These are phyloP conservation scores for Arbutus unedo DNA, from an alignment of 148 eudicot species.

Conservation along the genomic window DNA sequence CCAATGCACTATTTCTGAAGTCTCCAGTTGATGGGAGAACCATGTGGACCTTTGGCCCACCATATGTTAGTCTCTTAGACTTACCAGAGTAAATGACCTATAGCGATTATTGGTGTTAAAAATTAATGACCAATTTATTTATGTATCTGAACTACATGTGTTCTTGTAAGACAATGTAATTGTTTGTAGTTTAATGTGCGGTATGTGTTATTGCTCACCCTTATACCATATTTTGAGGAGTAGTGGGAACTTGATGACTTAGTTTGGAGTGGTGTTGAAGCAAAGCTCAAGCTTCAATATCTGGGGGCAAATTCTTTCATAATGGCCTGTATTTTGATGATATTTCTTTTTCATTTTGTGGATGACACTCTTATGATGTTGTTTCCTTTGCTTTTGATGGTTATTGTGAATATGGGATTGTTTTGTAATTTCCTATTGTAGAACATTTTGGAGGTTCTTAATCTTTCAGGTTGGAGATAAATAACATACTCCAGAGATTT, in stretches of 20 bases:
- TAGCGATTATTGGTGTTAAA: background rate
- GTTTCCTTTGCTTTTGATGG: background rate
- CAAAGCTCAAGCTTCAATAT: background rate
- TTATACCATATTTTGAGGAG: background rate
- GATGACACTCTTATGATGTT: background rate
- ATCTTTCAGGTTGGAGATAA: background rate
- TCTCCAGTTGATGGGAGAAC: background rate
- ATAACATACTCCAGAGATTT: background rate
- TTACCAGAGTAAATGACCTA: background rate
- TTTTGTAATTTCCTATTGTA: background rate
- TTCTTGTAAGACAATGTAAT: background rate
- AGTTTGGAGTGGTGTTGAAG: background rate
- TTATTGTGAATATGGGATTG: background rate
- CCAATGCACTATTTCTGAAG: conserved; percentile 3
- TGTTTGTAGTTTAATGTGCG: background rate
- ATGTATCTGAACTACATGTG: background rate
- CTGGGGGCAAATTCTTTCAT: background rate
- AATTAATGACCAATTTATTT: background rate
- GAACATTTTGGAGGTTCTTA: background rate
- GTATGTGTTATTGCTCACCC: background rate
- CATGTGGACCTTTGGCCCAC: too few species aligned
- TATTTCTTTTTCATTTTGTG: background rate
- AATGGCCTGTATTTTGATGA: background rate
- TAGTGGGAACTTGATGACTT: too few species aligned
- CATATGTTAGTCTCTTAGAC: background rate